A percentile compares a stretch with the other conserved stretches of the same genome.
These are phyloP conservation scores for Metschnikowia continentalis DNA, from an alignment of 805 yeast species.

Conservation along the genomic window DNA sequence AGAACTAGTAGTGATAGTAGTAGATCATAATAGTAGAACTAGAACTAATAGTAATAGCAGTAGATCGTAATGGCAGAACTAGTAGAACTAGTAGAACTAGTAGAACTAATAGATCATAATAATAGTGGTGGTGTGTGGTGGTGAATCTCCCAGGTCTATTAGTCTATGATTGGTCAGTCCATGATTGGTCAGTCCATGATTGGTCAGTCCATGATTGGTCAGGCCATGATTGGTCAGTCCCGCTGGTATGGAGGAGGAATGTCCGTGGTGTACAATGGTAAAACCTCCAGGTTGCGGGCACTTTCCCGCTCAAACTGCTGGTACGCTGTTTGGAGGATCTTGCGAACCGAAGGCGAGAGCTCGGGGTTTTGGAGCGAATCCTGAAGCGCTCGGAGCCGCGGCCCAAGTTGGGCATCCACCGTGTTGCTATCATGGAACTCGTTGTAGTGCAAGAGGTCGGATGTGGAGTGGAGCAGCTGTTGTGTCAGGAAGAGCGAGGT, in stretches of 20 bases:
- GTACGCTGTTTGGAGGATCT: constrained; percentile 12
- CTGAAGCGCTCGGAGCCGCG: constrained; percentile 14
- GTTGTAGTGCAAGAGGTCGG: constrained; percentile 5
- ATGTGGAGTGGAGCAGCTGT: not conserved
- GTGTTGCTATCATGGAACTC: constrained; percentile 7
- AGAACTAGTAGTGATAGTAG: no score
- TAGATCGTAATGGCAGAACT: no score
- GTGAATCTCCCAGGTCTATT: not conserved
- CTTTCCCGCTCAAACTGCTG: constrained; percentile 11
- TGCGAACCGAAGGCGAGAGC: constrained; percentile 11
- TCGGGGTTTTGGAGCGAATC: constrained; percentile 12
- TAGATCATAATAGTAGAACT: no score
- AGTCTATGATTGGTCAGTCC: not conserved
- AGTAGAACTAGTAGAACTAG: no score
- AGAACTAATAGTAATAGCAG: no score
- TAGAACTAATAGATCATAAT: no score
- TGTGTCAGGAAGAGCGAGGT: not conserved
- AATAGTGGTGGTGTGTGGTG: no score
- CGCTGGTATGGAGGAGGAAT: constrained; percentile 11
- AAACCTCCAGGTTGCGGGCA: constrained; percentile 10
- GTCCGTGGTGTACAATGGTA: constrained; percentile 15
- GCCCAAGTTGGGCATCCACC: constrained; percentile 13
- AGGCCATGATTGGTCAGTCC: not conserved
- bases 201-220: not conserved
- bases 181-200: not conserved